Percentiles rank a stretch among this genome's conserved stretches.
Conservation (phyloP, 106 monocot genomes). For the Allium sativum region DNA sequence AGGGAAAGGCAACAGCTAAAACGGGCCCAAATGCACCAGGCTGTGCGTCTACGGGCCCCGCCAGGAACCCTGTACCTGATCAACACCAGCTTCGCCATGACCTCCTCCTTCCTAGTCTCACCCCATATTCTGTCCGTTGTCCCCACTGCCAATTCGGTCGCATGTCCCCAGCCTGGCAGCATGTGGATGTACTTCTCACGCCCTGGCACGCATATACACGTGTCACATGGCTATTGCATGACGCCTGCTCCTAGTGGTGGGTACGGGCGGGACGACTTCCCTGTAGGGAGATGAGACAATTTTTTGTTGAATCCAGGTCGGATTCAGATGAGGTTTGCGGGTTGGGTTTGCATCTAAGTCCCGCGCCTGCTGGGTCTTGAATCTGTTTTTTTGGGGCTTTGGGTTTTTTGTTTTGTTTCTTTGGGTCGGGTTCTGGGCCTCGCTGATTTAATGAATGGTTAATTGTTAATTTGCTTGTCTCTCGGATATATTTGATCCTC, state of each 20-base stretch:
- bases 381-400: neutral
- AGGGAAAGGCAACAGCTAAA: constrained; percentile 3
- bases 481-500: too few relatives aligned
- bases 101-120: neutral
- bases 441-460: too few relatives aligned
- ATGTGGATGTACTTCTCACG: neutral
- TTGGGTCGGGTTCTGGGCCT: too few relatives aligned
- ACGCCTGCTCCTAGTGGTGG: neutral
- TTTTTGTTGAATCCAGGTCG: neutral
- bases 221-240: neutral
- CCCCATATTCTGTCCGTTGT: too few relatives aligned
- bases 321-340: neutral
- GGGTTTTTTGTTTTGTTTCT: too few relatives aligned
- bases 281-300: too few relatives aligned
- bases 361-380: constrained; percentile 19
- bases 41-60: neutral
- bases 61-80: neutral
- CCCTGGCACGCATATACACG: neutral
- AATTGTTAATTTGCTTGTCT: too few relatives aligned
- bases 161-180: too few relatives aligned
- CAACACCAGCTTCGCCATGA: neutral
- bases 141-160: neutral
- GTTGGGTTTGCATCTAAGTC: constrained; percentile 3
- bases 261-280: neutral
- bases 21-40: neutral